A percentile compares a stretch with the other conserved stretches of the same genome.
phyloP scores from a whole-genome alignment of 2,329 filamentous ascomycete genomes.

The Didymella exigua region DNA sequence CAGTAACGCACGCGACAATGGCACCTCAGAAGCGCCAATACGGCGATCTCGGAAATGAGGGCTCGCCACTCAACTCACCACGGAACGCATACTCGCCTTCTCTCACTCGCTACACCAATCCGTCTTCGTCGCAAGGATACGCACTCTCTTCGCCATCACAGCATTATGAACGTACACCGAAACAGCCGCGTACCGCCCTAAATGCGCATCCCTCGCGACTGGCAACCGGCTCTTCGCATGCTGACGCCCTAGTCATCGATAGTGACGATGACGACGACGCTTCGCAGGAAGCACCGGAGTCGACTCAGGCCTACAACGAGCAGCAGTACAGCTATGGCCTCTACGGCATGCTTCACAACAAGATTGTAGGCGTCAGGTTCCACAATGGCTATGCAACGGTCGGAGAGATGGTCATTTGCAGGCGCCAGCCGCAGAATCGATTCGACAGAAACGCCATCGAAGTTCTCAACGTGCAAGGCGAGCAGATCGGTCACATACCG shows the following conservation, averaged over 20 bases:
- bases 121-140: slow-evolving; percentile 22
- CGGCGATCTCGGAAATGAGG: slow-evolving; percentile 5
- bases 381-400: slow-evolving; percentile 45
- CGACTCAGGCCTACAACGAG: slow-evolving; percentile 34
- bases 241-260: slow-evolving; percentile 33
- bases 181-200: slow-evolving; percentile 34
- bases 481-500: slow-evolving; percentile 81
- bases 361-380: slow-evolving; percentile 63
- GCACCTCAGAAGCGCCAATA: slow-evolving; percentile 18
- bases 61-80: slow-evolving; percentile 23
- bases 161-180: slow-evolving; percentile 24
- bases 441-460: slow-evolving; percentile 70
- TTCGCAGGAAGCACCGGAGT: slow-evolving; percentile 36
- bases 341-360: slow-evolving; percentile 53
- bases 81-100: slow-evolving; percentile 29
- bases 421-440: slow-evolving; percentile 69
- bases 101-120: slow-evolving; percentile 21
- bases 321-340: slow-evolving; percentile 31
- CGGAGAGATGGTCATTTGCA: slow-evolving; percentile 44
- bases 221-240: slow-evolving; percentile 33
- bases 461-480: slow-evolving; percentile 74
- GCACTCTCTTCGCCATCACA: slow-evolving; percentile 12
- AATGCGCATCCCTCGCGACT: slow-evolving; percentile 16
- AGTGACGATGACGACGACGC: slow-evolving; percentile 40
- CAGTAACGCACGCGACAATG: slow-evolving; percentile 15